These are phyloP conservation scores for Trichoderma orchidacearum DNA, from an alignment of 495 filamentous ascomycete genomes.

Conservation along the genomic window DNA sequence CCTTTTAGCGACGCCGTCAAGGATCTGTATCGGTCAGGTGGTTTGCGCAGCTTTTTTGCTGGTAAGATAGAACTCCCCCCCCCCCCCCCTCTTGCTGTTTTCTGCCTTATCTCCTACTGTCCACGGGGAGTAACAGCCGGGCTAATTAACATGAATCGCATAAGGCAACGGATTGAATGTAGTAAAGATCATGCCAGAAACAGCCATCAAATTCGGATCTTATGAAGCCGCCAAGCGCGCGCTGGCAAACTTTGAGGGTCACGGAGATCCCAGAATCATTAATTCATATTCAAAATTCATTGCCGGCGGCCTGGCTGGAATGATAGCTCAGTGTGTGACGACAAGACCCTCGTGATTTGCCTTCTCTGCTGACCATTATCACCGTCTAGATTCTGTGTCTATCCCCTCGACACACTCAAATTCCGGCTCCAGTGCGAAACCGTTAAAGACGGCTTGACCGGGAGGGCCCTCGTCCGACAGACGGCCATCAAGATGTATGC, in stretches of 20 bases:
- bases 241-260: conserved; percentile 77
- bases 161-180: conserved; percentile 93
- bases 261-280: conserved; percentile 66
- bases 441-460: conserved; percentile 68
- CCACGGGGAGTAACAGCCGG: background rate
- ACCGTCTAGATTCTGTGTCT: conserved; percentile 62
- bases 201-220: conserved; percentile 90
- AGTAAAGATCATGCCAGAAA: conserved; percentile 95
- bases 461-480: conserved; percentile 69
- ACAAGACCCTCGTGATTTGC: background rate
- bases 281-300: conserved; percentile 75
- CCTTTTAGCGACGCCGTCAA: conserved; percentile 58
- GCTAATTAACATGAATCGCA: background rate
- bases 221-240: conserved; percentile 90
- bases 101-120: background rate
- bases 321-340: conserved; percentile 58
- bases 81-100: conserved; percentile 1
- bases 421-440: conserved; percentile 93
- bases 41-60: conserved; percentile 86
- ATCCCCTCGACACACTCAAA: conserved; percentile 94
- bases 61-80: too few relatives aligned
- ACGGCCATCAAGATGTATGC: conserved; percentile 78
- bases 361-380: conserved; percentile 11
- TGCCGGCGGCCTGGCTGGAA: conserved; percentile 79
- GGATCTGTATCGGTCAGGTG: conserved; percentile 73